Percentiles rank a stretch among this genome's conserved stretches.
These are phyloP conservation scores for Plasmodium inui DNA, from an alignment of 169 alveolate species.

Conservation along the genomic window DNA sequence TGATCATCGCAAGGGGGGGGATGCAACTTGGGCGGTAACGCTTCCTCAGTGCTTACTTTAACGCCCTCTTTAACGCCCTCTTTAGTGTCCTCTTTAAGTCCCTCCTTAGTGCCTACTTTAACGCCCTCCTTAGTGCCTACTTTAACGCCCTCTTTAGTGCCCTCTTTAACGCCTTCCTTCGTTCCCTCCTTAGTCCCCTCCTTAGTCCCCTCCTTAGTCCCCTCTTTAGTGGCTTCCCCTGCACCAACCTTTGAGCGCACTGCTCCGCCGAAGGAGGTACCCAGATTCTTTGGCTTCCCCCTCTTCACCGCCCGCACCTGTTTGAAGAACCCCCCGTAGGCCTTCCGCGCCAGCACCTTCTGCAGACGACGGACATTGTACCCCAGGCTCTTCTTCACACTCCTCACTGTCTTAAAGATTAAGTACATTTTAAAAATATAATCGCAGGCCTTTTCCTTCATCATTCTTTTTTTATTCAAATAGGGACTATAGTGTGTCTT, in stretches of 20 bases:
- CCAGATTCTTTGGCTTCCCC: background rate
- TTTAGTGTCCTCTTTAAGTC: too few species aligned
- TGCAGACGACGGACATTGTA: constrained; percentile 14
- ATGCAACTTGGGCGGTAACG: background rate
- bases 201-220: background rate
- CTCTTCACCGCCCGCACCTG: background rate
- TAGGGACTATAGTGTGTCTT: constrained; percentile 5
- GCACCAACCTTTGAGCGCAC: background rate
- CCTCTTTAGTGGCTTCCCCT: background rate
- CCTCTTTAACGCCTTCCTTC: background rate
- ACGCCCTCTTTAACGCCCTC: background rate
- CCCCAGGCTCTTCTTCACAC: constrained; percentile 7
- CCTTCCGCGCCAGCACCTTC: background rate
- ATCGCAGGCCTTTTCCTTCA: constrained; percentile 55
- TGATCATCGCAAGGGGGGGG: background rate
- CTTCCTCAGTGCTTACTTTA: background rate
- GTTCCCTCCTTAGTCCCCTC: background rate
- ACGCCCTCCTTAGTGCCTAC: background rate
- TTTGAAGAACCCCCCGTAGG: background rate
- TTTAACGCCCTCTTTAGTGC: background rate
- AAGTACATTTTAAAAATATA: constrained; percentile 53
- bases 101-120: too few species aligned
- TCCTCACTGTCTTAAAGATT: constrained; percentile 13
- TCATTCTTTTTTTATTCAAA: constrained; percentile 33
- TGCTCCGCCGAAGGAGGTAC: background rate